Percentiles rank a stretch among this genome's conserved stretches.
Evolutionary conservation across 116 monocot genomes (phyloP).

Genomic region (Phalaenopsis hybrid): DNA sequence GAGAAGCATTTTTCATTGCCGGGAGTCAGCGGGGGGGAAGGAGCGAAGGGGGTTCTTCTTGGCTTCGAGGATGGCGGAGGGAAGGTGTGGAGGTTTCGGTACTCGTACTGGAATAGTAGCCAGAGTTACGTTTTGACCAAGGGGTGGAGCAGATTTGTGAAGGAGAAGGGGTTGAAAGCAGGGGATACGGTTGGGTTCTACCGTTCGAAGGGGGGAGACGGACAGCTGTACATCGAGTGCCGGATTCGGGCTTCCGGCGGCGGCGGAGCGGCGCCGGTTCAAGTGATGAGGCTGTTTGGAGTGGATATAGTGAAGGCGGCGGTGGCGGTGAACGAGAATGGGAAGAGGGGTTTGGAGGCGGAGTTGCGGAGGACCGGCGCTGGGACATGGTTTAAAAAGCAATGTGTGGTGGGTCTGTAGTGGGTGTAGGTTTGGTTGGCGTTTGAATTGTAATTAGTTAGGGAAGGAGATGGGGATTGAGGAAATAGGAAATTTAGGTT

Average conservation of each 20-base stretch:
- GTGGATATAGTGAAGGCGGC: background rate
- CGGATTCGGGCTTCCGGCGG: background rate
- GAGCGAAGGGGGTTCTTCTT: constrained; percentile 4
- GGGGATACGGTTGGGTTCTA: constrained; percentile 1
- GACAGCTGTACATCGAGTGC: constrained; percentile 12
- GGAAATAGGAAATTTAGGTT: background rate
- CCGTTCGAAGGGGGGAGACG: background rate
- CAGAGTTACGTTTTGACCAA: constrained; percentile 76
- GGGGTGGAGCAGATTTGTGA: constrained; percentile 66
- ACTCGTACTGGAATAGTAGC: constrained; percentile 78
- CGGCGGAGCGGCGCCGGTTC: background rate
- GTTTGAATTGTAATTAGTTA: constrained; percentile 5
- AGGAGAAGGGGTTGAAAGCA: constrained; percentile 28
- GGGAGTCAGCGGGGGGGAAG: background rate
- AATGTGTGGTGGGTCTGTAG: constrained; percentile 5
- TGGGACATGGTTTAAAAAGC: background rate
- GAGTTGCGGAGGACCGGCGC: background rate
- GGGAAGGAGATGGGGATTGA: background rate
- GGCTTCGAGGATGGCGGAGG: constrained; percentile 43
- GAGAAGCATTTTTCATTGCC: constrained; percentile 13
- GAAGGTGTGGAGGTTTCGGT: constrained; percentile 62
- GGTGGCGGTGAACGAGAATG: background rate
- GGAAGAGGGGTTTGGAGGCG: constrained; percentile 1
- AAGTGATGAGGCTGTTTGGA: background rate
- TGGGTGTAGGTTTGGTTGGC: background rate